Evolutionary conservation across 2,329 filamentous ascomycete genomes (phyloP).

Genomic region (Xylariales sp.): DNA sequence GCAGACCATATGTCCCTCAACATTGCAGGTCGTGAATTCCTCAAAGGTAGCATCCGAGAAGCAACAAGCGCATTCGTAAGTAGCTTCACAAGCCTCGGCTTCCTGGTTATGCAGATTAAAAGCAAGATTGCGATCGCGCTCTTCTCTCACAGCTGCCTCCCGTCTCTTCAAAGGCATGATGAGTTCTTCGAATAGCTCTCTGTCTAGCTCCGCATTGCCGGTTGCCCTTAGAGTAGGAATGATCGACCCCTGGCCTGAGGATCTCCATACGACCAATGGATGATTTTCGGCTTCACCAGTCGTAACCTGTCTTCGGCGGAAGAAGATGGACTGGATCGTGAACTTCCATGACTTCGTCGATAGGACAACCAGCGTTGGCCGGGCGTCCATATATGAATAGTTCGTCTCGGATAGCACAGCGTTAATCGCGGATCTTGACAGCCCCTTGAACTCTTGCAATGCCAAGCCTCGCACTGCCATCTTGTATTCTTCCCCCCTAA

Average conservation of each 20-base stretch:
- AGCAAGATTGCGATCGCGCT: conserved; percentile 49
- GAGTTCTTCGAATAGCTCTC: conserved; percentile 55
- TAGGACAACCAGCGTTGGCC: conserved; percentile 63
- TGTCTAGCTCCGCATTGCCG: conserved; percentile 59
- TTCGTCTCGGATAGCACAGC: conserved; percentile 78
- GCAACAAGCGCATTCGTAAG: conserved; percentile 74
- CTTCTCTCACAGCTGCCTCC: conserved; percentile 38
- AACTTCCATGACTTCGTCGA: conserved; percentile 74
- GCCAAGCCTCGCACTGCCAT: conserved; percentile 63
- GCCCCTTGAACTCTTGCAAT: conserved; percentile 69
- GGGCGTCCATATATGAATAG: conserved; percentile 69
- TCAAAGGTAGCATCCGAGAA: conserved; percentile 68
- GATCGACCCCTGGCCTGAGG: conserved; percentile 49
- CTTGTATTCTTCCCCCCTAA: conserved; percentile 64
- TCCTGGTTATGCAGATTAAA: conserved; percentile 51
- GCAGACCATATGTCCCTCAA: conserved; percentile 68
- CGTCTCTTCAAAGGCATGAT: conserved; percentile 47
- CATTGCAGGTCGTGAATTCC: conserved; percentile 67
- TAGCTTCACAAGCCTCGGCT: conserved; percentile 51
- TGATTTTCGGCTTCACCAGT: conserved; percentile 53
- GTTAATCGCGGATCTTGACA: conserved; percentile 69
- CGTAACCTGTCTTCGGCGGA: conserved; percentile 55
- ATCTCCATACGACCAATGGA: conserved; percentile 58
- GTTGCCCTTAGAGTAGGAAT: conserved; percentile 62
- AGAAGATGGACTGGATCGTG: conserved; percentile 65